These are phyloP conservation scores for Lepidium sativum DNA, from an alignment of 345 rosid genomes.

Conservation along the genomic window DNA sequence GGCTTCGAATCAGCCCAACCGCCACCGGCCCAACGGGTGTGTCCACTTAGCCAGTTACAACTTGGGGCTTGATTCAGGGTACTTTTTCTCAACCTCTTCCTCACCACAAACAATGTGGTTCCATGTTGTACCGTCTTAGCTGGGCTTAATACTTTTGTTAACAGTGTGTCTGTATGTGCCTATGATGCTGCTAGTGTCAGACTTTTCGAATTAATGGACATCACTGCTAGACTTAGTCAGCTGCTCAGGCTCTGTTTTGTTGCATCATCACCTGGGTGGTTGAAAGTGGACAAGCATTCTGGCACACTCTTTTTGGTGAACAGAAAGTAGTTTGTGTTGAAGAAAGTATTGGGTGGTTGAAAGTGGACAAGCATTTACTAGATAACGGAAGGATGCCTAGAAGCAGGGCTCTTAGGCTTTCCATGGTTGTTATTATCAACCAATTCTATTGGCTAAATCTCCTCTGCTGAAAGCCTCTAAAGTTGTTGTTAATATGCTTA, in stretches of 20 bases:
- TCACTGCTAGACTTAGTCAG: not conserved
- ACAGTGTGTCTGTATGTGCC: not conserved
- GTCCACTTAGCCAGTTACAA: not conserved
- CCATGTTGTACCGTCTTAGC: not conserved
- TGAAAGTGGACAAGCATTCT: no score
- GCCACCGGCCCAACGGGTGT: not conserved
- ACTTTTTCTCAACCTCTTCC: not conserved
- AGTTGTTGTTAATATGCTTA: no score
- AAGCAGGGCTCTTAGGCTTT: no score
- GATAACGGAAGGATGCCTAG: no score
- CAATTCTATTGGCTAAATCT: no score
- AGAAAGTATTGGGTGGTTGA: no score
- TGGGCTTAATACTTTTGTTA: not conserved
- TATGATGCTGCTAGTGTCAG: not conserved
- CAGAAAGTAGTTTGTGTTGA: no score
- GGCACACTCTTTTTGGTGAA: no score
- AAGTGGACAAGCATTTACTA: no score
- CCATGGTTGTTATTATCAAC: no score
- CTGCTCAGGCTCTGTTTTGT: not conserved
- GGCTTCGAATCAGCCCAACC: constrained; percentile 7
- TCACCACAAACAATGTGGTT: not conserved
- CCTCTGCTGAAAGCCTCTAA: no score
- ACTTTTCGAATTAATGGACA: not conserved
- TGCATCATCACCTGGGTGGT: not conserved
- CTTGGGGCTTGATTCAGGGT: not conserved